Conservation (phyloP, 306 rosid genomes). For the Sechiopsis laciniata region DNA sequence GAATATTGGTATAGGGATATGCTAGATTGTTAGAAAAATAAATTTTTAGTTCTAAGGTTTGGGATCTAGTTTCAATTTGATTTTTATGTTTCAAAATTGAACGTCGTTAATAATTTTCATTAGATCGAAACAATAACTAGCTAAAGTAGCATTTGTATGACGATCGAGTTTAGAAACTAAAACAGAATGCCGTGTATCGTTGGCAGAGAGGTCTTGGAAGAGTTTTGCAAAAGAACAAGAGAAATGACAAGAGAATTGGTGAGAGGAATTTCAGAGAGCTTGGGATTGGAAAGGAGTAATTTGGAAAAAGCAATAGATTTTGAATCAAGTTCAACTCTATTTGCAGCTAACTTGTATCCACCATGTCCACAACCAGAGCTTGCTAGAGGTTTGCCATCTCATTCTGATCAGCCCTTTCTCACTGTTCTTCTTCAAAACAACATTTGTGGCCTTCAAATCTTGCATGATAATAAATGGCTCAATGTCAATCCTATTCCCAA, state of each 20-base stretch:
- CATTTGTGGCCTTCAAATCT: conserved; percentile 46
- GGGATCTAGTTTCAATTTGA: too few species aligned
- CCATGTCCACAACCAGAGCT: conserved; percentile 53
- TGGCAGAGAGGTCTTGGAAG: conserved; percentile 34
- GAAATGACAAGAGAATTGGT: conserved; percentile 35
- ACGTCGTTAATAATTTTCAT: too few species aligned
- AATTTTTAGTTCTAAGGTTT: too few species aligned
- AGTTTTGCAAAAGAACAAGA: conserved; percentile 28
- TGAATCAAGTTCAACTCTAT: conserved; percentile 28
- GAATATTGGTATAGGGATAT: too few species aligned
- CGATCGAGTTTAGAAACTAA: too few species aligned
- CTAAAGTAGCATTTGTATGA: too few species aligned
- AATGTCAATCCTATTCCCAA: conserved; percentile 43
- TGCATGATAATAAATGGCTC: conserved; percentile 38
- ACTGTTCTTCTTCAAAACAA: conserved; percentile 42
- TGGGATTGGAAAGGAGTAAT: conserved; percentile 34
- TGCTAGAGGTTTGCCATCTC: conserved; percentile 48
- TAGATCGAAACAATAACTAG: too few species aligned
- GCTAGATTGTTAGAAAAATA: too few species aligned
- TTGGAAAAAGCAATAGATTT: conserved; percentile 28
- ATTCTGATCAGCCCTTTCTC: conserved; percentile 52
- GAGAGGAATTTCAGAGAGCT: conserved; percentile 44
- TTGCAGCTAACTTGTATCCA: conserved; percentile 46
- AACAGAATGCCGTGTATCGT: too few species aligned
- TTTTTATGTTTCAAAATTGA: too few species aligned